phyloP scores from a whole-genome alignment of 2,329 filamentous ascomycete genomes.

The Clarireedia hainanense region DNA sequence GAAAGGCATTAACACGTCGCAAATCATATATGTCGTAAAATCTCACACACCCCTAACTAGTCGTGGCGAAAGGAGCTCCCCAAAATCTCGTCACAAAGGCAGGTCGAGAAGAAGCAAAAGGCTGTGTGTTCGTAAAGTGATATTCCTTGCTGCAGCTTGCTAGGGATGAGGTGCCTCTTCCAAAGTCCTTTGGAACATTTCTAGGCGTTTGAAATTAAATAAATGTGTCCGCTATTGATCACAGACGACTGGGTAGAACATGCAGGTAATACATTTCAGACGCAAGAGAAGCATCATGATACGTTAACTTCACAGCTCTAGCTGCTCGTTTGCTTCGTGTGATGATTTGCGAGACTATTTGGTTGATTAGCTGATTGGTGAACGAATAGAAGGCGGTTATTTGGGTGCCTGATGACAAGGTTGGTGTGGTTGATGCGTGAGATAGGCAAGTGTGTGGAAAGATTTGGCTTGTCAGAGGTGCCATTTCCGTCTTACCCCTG shows the following conservation, averaged over 20 bases:
- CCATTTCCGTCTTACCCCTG: conserved; percentile 3
- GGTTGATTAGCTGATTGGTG: background rate
- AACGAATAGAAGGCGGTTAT: background rate
- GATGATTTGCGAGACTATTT: background rate
- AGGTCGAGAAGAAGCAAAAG: too few relatives aligned
- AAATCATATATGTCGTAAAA: background rate
- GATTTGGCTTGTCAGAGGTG: background rate
- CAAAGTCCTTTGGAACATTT: background rate
- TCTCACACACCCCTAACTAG: background rate
- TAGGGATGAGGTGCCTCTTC: background rate
- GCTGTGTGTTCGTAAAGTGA: too few relatives aligned
- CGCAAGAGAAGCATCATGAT: background rate
- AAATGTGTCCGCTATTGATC: background rate
- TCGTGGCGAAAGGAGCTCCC: too few relatives aligned
- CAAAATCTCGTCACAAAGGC: too few relatives aligned
- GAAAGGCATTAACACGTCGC: background rate
- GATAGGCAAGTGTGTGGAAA: background rate
- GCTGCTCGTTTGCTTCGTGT: background rate
- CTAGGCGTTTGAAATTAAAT: conserved; percentile 2
- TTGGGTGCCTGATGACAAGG: background rate
- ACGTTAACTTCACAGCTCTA: background rate
- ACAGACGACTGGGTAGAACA: background rate
- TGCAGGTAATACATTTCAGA: background rate
- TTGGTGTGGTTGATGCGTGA: background rate
- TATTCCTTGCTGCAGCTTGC: background rate